These are phyloP conservation scores for slime mould (Dictyostelium discoideum) DNA, from an alignment of 78 protist genomes.

Conservation along the genomic window DNA sequence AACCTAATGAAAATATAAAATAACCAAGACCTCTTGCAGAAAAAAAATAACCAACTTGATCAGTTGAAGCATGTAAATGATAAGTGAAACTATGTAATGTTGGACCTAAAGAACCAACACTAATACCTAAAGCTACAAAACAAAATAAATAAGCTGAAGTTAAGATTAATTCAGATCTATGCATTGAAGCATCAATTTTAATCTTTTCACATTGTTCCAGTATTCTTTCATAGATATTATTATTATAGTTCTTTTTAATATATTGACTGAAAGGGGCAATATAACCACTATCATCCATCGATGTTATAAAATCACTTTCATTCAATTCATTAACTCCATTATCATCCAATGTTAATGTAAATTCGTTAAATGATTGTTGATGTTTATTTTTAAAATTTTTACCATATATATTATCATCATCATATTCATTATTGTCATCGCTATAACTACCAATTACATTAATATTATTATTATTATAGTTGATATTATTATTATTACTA, in stretches of 20 bases:
- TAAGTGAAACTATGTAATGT: slow-evolving; percentile 11
- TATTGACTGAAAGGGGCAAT: background rate
- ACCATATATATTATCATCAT: background rate
- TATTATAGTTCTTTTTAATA: background rate
- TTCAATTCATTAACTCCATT: background rate
- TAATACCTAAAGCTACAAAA: slow-evolving; percentile 52
- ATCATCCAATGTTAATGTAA: background rate
- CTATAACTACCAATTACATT: background rate
- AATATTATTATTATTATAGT: background rate
- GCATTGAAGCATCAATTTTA: slow-evolving; percentile 25
- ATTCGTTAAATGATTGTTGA: background rate
- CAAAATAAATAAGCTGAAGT: slow-evolving; percentile 38
- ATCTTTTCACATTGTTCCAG: slow-evolving; percentile 1
- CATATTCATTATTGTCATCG: background rate
- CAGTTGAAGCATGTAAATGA: slow-evolving; percentile 16
- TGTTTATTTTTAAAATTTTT: background rate
- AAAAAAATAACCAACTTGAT: slow-evolving; percentile 61
- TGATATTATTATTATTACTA: background rate
- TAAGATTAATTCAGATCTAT: slow-evolving; percentile 24
- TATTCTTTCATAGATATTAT: slow-evolving; percentile 40
- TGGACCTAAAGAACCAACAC: slow-evolving; percentile 70
- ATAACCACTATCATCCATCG: slow-evolving; percentile 17
- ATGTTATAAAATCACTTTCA: slow-evolving; percentile 37
- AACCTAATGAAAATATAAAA: slow-evolving; percentile 42
- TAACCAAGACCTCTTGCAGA: slow-evolving; percentile 66